Evolutionary conservation across 441 rosid genomes (phyloP).

Genomic region (Brassica hybrid): DNA sequence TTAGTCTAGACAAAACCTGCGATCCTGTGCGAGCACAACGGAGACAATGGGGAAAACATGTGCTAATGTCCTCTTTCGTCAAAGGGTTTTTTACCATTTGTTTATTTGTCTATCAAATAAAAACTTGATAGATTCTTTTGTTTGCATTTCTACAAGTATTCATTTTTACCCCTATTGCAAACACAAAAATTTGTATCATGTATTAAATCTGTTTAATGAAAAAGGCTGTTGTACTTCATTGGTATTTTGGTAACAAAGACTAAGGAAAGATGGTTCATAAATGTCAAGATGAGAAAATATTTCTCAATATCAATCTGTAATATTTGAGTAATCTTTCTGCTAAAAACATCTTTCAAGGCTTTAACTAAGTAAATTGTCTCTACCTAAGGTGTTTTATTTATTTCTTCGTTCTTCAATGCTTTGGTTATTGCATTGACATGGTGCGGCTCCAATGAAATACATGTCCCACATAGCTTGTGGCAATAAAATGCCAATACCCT

Average conservation of each 20-base stretch:
- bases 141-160: neutral
- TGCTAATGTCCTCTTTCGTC: neutral
- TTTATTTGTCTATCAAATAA: conserved; percentile 13
- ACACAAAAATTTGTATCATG: conserved; percentile 13
- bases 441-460: no score
- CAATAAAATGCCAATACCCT: no score
- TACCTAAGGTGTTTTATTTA: neutral
- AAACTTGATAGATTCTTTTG: neutral
- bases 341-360: neutral
- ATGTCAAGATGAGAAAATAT: no score
- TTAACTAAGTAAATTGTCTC: no score
- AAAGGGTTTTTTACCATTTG: neutral
- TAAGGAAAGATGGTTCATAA: no score
- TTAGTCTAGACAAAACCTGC: conserved; percentile 50
- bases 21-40: no score
- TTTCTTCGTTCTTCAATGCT: neutral
- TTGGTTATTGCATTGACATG: neutral
- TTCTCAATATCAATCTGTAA: conserved; percentile 49
- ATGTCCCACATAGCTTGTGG: no score
- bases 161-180: conserved; percentile 17
- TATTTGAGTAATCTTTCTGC: neutral
- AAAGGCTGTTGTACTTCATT: conserved; percentile 6
- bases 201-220: conserved; percentile 16
- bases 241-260: conserved; percentile 3
- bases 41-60: no score